A percentile compares a stretch with the other conserved stretches of the same genome.
phyloP scores from a whole-genome alignment of 108 stramenopile species.

The Cyclostephanos invisitatus region DNA sequence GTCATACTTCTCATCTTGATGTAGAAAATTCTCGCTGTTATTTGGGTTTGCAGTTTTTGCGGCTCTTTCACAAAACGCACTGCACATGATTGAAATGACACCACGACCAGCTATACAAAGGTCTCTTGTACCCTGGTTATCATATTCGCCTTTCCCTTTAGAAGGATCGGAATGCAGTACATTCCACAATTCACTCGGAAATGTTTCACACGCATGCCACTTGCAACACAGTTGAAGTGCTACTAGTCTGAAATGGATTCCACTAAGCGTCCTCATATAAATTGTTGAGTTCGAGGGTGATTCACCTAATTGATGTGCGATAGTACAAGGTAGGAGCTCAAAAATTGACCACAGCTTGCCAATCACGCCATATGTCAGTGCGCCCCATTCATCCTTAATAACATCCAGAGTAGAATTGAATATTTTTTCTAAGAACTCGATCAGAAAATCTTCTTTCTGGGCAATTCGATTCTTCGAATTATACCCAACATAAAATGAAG shows the following conservation, averaged over 20 bases:
- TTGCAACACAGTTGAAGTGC: slow-evolving; percentile 32
- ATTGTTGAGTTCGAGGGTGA: background rate
- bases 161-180: slow-evolving; percentile 6
- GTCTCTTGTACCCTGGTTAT: background rate
- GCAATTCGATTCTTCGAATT: slow-evolving; percentile 6
- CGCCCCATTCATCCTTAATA: slow-evolving; percentile 17
- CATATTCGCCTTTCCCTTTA: background rate
- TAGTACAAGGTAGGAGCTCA: slow-evolving; percentile 26
- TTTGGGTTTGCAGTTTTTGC: background rate
- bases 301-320: background rate
- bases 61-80: slow-evolving; percentile 43
- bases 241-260: slow-evolving; percentile 30
- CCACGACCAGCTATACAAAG: slow-evolving; percentile 18
- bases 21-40: background rate
- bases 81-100: slow-evolving; percentile 46
- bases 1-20: background rate
- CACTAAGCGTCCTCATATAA: background rate
- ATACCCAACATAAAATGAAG: slow-evolving; percentile 21
- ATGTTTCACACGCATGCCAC: slow-evolving; percentile 21
- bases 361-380: slow-evolving; percentile 13
- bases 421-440: slow-evolving; percentile 25
- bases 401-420: slow-evolving; percentile 26
- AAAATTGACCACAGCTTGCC: slow-evolving; percentile 36
- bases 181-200: slow-evolving; percentile 19
- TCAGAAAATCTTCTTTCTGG: slow-evolving; percentile 19